Conservation (phyloP, 495 filamentous ascomycete species). For the Glutinoglossum americanum region DNA sequence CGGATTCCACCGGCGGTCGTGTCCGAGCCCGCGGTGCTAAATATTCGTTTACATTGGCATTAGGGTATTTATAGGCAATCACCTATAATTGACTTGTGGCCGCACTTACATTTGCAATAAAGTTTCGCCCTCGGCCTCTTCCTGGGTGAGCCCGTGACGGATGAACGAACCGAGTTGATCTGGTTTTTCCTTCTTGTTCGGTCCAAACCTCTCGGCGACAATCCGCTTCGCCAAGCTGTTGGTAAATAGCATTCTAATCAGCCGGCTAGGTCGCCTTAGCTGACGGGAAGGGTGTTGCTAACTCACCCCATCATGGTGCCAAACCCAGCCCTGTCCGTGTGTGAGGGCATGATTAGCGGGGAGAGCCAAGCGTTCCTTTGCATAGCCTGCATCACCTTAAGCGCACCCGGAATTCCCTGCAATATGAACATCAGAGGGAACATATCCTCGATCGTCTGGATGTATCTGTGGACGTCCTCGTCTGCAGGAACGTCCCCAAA, state of each 20-base stretch:
- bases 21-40: constrained; percentile 11
- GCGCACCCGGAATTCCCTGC: background rate
- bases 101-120: constrained; percentile 20
- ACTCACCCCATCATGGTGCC: background rate
- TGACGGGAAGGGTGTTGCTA: too few relatives aligned
- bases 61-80: too few relatives aligned
- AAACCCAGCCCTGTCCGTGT: background rate
- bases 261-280: too few relatives aligned
- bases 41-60: background rate
- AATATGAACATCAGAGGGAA: background rate
- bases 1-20: constrained; percentile 6
- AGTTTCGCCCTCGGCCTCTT: constrained; percentile 22
- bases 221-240: background rate
- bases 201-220: background rate
- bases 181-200: background rate
- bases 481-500: background rate
- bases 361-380: too few relatives aligned
- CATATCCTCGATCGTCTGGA: background rate
- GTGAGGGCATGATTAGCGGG: too few relatives aligned
- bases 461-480: background rate
- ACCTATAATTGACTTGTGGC: too few relatives aligned
- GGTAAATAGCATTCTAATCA: too few relatives aligned
- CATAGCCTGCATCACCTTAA: too few relatives aligned
- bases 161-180: constrained; percentile 24
- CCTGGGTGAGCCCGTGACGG: constrained; percentile 17